Conservation (phyloP, 2,329 filamentous ascomycete species). For the Penicillium hesseltinei region DNA sequence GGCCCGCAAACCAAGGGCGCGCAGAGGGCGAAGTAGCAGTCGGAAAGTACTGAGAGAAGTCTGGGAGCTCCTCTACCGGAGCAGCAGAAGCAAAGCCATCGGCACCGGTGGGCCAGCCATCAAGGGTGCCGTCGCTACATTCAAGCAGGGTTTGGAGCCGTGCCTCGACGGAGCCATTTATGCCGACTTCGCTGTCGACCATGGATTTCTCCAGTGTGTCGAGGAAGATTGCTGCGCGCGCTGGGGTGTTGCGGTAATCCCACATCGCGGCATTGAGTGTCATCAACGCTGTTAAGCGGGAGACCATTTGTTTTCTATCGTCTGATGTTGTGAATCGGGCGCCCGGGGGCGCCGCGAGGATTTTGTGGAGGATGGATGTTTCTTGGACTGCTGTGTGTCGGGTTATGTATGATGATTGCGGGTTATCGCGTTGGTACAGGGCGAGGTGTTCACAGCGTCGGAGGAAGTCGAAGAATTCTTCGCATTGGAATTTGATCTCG, state of each 20-base stretch:
- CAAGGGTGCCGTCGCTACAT: constrained; percentile 30
- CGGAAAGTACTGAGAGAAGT: constrained; percentile 32
- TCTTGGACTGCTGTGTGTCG: constrained; percentile 31
- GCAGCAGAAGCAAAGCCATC: background rate
- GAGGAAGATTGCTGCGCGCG: constrained; percentile 35
- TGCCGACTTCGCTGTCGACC: constrained; percentile 36
- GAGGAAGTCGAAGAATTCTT: constrained; percentile 41
- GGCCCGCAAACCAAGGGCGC: constrained; percentile 41
- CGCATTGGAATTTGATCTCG: constrained; percentile 38
- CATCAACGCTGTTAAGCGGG: constrained; percentile 36
- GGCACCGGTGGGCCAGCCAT: background rate
- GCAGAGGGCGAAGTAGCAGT: constrained; percentile 26
- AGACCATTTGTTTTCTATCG: constrained; percentile 41
- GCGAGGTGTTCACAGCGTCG: constrained; percentile 39
- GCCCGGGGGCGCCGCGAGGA: constrained; percentile 35
- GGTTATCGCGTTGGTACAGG: constrained; percentile 26
- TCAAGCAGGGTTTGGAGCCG: constrained; percentile 40
- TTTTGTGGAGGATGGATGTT: constrained; percentile 32
- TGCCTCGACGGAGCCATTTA: constrained; percentile 40
- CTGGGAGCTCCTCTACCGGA: constrained; percentile 10
- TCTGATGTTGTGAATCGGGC: constrained; percentile 36
- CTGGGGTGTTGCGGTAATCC: constrained; percentile 38
- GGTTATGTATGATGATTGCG: constrained; percentile 15
- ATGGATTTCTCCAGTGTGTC: constrained; percentile 32
- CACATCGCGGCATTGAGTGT: constrained; percentile 42